Evolutionary conservation across 75 land plant species (phyloP), one percentile per base, ranked within the genome.

Genomic region (Larix kaempferi): DNA sequence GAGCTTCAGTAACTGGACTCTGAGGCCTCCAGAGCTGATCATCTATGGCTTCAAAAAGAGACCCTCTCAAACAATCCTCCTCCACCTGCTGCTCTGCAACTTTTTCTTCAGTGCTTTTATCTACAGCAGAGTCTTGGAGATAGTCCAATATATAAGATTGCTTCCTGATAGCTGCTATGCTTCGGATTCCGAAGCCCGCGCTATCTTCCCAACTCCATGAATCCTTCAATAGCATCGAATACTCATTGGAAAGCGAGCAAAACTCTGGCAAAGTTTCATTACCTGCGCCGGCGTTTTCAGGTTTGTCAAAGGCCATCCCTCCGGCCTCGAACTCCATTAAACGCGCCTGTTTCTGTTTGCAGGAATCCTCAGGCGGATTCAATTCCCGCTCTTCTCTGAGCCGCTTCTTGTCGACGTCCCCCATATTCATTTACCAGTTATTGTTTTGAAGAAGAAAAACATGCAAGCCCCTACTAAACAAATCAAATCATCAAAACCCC

Each of bases 91-190:
- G 19, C 67, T 63, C 66, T 3, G 16, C 4, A 14, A 29, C 33
- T 27, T 27, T 37, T 13, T 63, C 35, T 15, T 64, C 67, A 64
- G 16, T 16, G 25, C 13, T 61, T 3, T 22, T n/a, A 21, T 59
- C 21, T 29, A 29, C 33, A 29, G 33, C 49, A 44, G 49, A 44
- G 22, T 21, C 15, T 15, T 29, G 27, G 67, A 64, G 33, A 29
- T 64, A 64, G 37, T 64, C 67, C 67, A 27, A 29, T 0, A 64
- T 64, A 15, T 27, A 64, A 29, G 67, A 64, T 29, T 64, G 67
- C 19, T 64, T 64, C 33, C 67, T 64, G 6, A 64, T 64, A 35
- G 67, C 49, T 39, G 41, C 66, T 64, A 64, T 27, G 37, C 67
- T 29, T 33, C 67, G 27, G 67, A 64, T 64, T 33, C 16, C 67